Evolutionary conservation across 208 protist species (phyloP), one percentile per base, ranked within the genome.

Genomic region (Trypanosoma lewisi): DNA sequence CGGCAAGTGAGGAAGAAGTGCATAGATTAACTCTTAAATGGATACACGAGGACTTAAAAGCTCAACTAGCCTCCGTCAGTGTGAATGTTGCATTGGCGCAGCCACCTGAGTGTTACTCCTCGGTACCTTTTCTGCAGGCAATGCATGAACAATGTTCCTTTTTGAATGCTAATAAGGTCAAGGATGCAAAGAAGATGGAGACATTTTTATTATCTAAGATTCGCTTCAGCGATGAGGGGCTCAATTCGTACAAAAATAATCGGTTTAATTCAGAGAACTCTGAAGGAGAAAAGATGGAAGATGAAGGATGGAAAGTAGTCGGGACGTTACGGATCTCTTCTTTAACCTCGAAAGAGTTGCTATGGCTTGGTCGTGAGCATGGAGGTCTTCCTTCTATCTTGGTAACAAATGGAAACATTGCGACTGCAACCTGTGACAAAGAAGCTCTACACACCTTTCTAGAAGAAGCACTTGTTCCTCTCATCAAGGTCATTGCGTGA

Each of bases 161-260:
- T 45, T 61, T 87, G 0, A 58, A 83, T 37, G 67, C 74, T 16
- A 60, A n/a, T 6, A 53, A 64, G 16, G 62, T 67, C 0, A 2
- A 36, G 0, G 82, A 91, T 62, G 60, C 67, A 0, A 74, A 70
- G 33, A 85, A 85, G 47, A 34, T 94, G 34, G 72, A 87, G 44
- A 87, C 84, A 0, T 94, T 91, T 75, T 23, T 94, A 5, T 61
- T 94, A 2, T 71, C 75, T 19, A 79, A 81, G 9, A 56, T 90
- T 7, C 1, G 31, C 8, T 94, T 94, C 53, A 42, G 25, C 30
- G 37, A 67, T n/a, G 55, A 59, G 4, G 39, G 45, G 19, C 27
- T 48, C 3, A 61, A 66, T 58, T 30, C 9, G 12, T 1, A 71
- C 23, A 53, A 51, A 44, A 70, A 70, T 55, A 54, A 21, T 28